Evolutionary conservation across 2,329 filamentous ascomycete species (phyloP), one percentile per base, ranked within the genome.

Genomic region (Cordyceps farinosa): DNA sequence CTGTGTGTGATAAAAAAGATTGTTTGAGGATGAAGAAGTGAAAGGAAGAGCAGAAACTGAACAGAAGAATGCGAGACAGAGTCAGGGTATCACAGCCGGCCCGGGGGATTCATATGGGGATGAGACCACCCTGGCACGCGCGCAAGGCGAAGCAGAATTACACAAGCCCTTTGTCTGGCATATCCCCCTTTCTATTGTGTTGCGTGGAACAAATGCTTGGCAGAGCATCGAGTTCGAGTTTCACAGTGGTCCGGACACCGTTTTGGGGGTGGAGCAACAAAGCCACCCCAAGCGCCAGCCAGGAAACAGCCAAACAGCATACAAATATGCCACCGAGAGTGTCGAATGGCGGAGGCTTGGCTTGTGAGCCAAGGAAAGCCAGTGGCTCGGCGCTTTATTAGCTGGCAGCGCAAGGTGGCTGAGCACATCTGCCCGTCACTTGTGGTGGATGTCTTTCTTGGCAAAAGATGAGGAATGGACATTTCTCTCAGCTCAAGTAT

Each of bases 201-300:
- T 22, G 11, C 32, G 45, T 22, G 38, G 36, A n/a, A 53, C 48
- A 42, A 54, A 44, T 10, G 52, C 59, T 61, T 61, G 59, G 51
- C 59, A 61, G 36, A 22, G 50, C 59, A 47, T 38, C 58, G 58
- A 13, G 53, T 50, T 53, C 30, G 11, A 48, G 59, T 61, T 61
- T 61, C 59, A 61, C 45, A 42, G 36, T 42, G 57, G 32, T 32
- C 11, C 17, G 50, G 40, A 48, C 50, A 22, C 15, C 50, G 59
- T 48, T 47, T 61, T 61, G 50, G 51, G 40, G 50, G 59, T 61
- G 59, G 59, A 53, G 48, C n/a, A 15, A 17, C 50, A 45, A 44
- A 61, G 50, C 50, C 59, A 53, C 59, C 27, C 38, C 27, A 27
- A 30, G 34, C 15, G 36, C 29, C 36, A 22, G 57, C 36, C 48